These are phyloP conservation scores for Capsicum chinense DNA, from an alignment of 257 asterid species.

Conservation along the genomic window DNA sequence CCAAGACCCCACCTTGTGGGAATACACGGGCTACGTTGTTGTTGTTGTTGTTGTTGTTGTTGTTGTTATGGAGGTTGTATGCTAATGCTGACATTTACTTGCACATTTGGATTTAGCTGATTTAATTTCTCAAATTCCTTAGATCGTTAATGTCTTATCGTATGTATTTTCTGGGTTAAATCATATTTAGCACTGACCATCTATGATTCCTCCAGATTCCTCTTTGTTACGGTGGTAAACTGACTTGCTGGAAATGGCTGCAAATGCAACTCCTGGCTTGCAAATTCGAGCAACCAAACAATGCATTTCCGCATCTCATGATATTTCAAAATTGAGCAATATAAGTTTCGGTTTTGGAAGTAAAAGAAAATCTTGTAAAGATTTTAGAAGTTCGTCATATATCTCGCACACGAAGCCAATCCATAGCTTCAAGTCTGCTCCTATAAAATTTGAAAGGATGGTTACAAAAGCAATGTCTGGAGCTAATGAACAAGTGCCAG, in stretches of 20 bases:
- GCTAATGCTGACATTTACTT: neutral
- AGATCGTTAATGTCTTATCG: neutral
- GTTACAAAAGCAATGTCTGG: conserved; percentile 68
- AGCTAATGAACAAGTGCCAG: conserved; percentile 56
- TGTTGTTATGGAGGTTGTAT: neutral
- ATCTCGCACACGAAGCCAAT: conserved; percentile 45
- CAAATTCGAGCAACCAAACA: conserved; percentile 49
- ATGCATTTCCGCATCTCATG: conserved; percentile 45
- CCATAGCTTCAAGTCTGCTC: conserved; percentile 39
- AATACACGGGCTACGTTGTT: too few species aligned
- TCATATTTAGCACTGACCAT: neutral
- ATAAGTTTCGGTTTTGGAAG: conserved; percentile 55
- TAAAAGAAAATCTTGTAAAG: conserved; percentile 45
- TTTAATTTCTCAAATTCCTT: neutral
- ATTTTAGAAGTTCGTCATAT: conserved; percentile 54
- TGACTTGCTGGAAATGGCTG: conserved; percentile 58
- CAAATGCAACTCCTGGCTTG: conserved; percentile 52
- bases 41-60: too few species aligned
- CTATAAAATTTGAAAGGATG: conserved; percentile 42
- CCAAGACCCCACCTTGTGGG: too few species aligned
- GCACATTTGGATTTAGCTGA: conserved; percentile 6
- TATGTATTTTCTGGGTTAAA: neutral
- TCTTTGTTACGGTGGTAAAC: conserved; percentile 29
- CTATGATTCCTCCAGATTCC: conserved; percentile 40
- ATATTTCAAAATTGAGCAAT: conserved; percentile 47